A percentile compares a stretch with the other conserved stretches of the same genome.
Conservation (phyloP, 768 basidiomycete species). For the Tulasnella sp. region DNA sequence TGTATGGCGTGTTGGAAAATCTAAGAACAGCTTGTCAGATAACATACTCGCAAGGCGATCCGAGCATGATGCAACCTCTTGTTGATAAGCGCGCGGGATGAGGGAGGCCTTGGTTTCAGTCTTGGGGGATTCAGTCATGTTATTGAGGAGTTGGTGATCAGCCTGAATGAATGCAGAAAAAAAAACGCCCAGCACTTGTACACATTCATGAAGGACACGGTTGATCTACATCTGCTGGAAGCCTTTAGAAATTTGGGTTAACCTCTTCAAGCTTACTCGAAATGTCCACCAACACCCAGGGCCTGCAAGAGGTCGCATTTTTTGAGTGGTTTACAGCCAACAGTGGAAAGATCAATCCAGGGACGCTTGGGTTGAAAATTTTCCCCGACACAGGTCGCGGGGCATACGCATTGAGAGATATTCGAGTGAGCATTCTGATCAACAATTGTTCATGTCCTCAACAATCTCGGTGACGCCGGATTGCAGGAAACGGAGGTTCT, state of each 20-base stretch:
- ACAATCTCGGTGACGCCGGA: neutral
- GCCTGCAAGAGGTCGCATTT: constrained; percentile 13
- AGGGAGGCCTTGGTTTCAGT: neutral
- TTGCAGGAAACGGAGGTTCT: constrained; percentile 59
- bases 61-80: neutral
- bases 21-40: constrained; percentile 21
- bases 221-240: no score
- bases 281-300: neutral
- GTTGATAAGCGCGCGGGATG: constrained; percentile 41
- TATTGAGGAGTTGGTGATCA: neutral
- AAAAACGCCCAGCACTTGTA: no score
- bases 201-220: neutral
- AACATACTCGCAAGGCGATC: neutral
- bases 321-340: constrained; percentile 22
- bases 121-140: neutral
- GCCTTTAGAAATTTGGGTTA: no score
- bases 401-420: constrained; percentile 59
- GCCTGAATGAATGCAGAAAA: neutral
- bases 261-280: no score
- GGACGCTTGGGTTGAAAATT: constrained; percentile 23
- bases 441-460: neutral
- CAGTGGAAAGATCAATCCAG: constrained; percentile 19
- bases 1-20: constrained; percentile 43
- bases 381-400: constrained; percentile 48
- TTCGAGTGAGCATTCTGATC: constrained; percentile 41